These are phyloP conservation scores for Mrakia blollopis DNA, from an alignment of 768 basidiomycete species.

Conservation along the genomic window DNA sequence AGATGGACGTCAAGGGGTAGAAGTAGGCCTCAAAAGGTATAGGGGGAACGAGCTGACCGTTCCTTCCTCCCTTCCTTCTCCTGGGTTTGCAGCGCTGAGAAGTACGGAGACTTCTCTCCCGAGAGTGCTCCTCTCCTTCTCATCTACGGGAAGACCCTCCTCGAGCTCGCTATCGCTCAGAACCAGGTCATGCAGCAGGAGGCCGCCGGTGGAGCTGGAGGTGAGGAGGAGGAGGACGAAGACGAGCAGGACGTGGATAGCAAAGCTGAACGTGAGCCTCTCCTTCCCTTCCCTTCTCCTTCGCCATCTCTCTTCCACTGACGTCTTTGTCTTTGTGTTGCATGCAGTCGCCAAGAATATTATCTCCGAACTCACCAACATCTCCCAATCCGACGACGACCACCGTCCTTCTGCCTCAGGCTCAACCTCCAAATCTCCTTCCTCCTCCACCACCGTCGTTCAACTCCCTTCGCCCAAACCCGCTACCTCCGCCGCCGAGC, in stretches of 20 bases:
- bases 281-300: too few species aligned
- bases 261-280: not conserved
- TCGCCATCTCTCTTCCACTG: not conserved
- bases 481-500: not conserved
- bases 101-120: constrained; percentile 71
- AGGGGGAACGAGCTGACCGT: not conserved
- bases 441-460: not conserved
- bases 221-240: constrained; percentile 49
- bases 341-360: constrained; percentile 21
- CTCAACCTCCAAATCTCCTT: not conserved
- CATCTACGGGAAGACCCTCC: constrained; percentile 82
- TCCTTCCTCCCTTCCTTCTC: constrained; percentile 16
- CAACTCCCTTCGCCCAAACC: not conserved
- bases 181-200: constrained; percentile 86
- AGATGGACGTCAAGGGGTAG: not conserved
- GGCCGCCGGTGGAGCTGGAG: constrained; percentile 45
- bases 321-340: not conserved
- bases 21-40: not conserved
- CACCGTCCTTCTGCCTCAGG: not conserved
- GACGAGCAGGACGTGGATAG: constrained; percentile 24
- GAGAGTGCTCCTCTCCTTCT: constrained; percentile 84
- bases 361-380: constrained; percentile 15
- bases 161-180: constrained; percentile 85
- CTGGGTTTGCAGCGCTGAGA: constrained; percentile 57
- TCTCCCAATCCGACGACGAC: constrained; percentile 17